These are phyloP conservation scores for Zygosaccharomyces gambellarensis DNA, from an alignment of 805 yeast species.

Conservation along the genomic window DNA sequence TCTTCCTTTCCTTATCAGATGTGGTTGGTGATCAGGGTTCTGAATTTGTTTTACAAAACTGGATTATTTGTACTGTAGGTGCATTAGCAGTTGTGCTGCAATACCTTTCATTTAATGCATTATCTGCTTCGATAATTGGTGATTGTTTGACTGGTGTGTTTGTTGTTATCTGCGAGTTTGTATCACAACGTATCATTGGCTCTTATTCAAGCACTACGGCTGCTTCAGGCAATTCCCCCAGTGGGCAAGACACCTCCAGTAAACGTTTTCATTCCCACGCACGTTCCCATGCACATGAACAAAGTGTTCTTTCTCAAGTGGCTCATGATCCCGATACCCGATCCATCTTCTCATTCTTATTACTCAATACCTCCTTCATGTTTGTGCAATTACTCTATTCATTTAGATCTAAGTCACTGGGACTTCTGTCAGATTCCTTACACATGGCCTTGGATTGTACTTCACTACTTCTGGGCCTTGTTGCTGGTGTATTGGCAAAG, in stretches of 20 bases:
- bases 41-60: slow-evolving; percentile 15
- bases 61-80: slow-evolving; percentile 27
- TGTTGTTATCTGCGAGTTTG: not conserved
- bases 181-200: slow-evolving; percentile 5
- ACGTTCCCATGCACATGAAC: slow-evolving; percentile 10
- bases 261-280: slow-evolving; percentile 4
- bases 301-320: slow-evolving; percentile 32
- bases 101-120: slow-evolving; percentile 32
- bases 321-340: slow-evolving; percentile 63
- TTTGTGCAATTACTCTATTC: slow-evolving; percentile 88
- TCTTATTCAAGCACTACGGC: not conserved
- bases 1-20: slow-evolving; percentile 28
- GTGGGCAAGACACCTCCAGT: not conserved
- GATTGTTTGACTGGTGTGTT: slow-evolving; percentile 14
- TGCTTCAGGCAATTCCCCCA: not conserved
- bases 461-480: slow-evolving; percentile 79
- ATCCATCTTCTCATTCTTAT: slow-evolving; percentile 80
- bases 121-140: slow-evolving; percentile 11
- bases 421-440: slow-evolving; percentile 84
- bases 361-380: slow-evolving; percentile 90
- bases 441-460: slow-evolving; percentile 97
- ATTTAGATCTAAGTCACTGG: slow-evolving; percentile 85
- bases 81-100: slow-evolving; percentile 34
- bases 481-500: slow-evolving; percentile 70
- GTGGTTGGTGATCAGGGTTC: slow-evolving; percentile 9